Evolutionary conservation across 768 basidiomycete species (phyloP).

Genomic region (Calocybe indica): DNA sequence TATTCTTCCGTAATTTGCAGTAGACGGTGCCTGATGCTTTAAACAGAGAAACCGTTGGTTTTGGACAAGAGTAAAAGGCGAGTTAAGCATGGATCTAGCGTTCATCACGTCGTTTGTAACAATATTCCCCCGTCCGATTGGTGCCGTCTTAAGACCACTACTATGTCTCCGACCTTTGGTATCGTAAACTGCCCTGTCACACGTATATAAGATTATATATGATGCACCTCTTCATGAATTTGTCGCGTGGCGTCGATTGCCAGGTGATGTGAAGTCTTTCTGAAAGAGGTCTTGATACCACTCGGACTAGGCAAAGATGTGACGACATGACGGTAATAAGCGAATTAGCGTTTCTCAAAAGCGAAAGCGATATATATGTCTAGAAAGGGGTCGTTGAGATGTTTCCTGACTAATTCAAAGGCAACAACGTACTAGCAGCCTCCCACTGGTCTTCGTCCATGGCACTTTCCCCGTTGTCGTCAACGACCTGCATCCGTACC

Average conservation of each 20-base stretch:
- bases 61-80: slow-evolving; percentile 75
- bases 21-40: slow-evolving; percentile 11
- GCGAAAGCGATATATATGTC: slow-evolving; percentile 95
- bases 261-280: slow-evolving; percentile 2
- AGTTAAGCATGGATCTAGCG: background rate
- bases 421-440: slow-evolving; percentile 79
- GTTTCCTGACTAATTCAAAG: background rate
- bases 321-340: too few relatives aligned
- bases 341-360: slow-evolving; percentile 58
- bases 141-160: background rate
- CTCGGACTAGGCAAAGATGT: background rate
- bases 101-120: slow-evolving; percentile 1
- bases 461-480: slow-evolving; percentile 76
- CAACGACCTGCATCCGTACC: slow-evolving; percentile 88
- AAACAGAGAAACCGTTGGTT: slow-evolving; percentile 84
- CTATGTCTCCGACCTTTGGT: slow-evolving; percentile 5
- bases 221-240: slow-evolving; percentile 10
- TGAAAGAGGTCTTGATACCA: slow-evolving; percentile 1
- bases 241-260: background rate
- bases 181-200: slow-evolving; percentile 2
- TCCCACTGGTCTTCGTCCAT: slow-evolving; percentile 98
- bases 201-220: slow-evolving; percentile 9
- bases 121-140: too few relatives aligned
- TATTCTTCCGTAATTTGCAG: slow-evolving; percentile 16
- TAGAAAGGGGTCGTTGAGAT: slow-evolving; percentile 23